Evolutionary conservation across 1,284 basidiomycete genomes (phyloP).

Genomic region (Boletus hoseneyae): DNA sequence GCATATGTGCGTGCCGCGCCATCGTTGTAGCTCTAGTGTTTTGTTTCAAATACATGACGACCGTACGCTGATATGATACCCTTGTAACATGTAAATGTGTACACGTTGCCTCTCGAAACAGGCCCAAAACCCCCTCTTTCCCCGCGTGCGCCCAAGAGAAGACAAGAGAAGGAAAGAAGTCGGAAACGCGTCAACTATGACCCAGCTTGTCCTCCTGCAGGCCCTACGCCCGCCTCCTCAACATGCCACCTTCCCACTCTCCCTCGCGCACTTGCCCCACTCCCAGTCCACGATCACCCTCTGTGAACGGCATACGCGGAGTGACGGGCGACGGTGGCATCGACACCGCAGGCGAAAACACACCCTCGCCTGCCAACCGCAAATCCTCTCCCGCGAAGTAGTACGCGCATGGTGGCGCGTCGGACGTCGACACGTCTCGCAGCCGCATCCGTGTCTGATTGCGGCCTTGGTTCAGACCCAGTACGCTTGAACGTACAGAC

Average conservation of each 20-base stretch:
- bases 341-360: conserved; percentile 67
- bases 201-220: neutral
- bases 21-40: conserved; percentile 32
- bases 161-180: neutral
- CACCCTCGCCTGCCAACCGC: conserved; percentile 62
- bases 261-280: conserved; percentile 6
- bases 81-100: conserved; percentile 12
- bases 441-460: neutral
- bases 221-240: conserved; percentile 22
- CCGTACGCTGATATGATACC: conserved; percentile 15
- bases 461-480: neutral
- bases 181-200: conserved; percentile 13
- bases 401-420: conserved; percentile 39
- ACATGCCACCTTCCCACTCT: conserved; percentile 14
- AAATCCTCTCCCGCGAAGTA: conserved; percentile 52
- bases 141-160: neutral
- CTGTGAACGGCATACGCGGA: conserved; percentile 11
- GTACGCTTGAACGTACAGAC: too few relatives aligned
- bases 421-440: too few relatives aligned
- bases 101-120: conserved; percentile 3
- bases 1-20: conserved; percentile 4
- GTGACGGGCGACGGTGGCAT: conserved; percentile 57
- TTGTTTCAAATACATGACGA: conserved; percentile 10
- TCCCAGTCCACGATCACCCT: conserved; percentile 2
- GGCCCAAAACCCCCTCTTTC: neutral